These are phyloP conservation scores for Yarrowia sp. DNA, from an alignment of 805 yeast genomes.

Conservation along the genomic window DNA sequence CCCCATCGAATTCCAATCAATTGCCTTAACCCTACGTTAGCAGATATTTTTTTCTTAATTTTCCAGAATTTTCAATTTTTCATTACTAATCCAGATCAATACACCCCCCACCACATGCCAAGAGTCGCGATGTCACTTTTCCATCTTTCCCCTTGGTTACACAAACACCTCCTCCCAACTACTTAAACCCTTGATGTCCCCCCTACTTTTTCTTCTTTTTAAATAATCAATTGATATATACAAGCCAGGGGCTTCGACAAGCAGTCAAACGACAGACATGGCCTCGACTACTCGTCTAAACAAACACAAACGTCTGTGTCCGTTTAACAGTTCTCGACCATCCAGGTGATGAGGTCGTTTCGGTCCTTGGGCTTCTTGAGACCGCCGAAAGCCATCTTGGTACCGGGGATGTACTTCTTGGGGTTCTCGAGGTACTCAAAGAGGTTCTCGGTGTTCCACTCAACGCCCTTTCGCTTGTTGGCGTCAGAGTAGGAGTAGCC, in stretches of 20 bases:
- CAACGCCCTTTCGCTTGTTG: slow-evolving; percentile 93
- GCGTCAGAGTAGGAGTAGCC: slow-evolving; percentile 98
- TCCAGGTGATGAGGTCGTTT: slow-evolving; percentile 93
- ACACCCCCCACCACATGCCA: too few species aligned
- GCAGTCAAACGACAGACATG: too few species aligned
- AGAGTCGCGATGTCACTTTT: too few species aligned
- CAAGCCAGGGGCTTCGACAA: not conserved
- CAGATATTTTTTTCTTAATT: too few species aligned
- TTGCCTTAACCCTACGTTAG: too few species aligned
- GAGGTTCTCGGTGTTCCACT: slow-evolving; percentile 87
- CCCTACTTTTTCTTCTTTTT: not conserved
- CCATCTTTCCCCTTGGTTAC: too few species aligned
- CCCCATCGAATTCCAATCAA: too few species aligned
- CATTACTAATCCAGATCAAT: too few species aligned
- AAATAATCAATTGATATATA: slow-evolving; percentile 23
- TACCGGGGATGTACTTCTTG: slow-evolving; percentile 99
- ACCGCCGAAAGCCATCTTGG: slow-evolving; percentile 99
- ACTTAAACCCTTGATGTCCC: not conserved
- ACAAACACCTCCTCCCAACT: too few species aligned
- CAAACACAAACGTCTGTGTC: too few species aligned
- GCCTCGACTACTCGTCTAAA: too few species aligned
- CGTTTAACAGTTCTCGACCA: slow-evolving; percentile 55
- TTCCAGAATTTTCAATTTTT: too few species aligned
- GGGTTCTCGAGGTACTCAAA: slow-evolving; percentile 98
- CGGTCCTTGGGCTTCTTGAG: slow-evolving; percentile 99